phyloP scores from a whole-genome alignment of 75 land plant species.

The Picea sitchensis region DNA sequence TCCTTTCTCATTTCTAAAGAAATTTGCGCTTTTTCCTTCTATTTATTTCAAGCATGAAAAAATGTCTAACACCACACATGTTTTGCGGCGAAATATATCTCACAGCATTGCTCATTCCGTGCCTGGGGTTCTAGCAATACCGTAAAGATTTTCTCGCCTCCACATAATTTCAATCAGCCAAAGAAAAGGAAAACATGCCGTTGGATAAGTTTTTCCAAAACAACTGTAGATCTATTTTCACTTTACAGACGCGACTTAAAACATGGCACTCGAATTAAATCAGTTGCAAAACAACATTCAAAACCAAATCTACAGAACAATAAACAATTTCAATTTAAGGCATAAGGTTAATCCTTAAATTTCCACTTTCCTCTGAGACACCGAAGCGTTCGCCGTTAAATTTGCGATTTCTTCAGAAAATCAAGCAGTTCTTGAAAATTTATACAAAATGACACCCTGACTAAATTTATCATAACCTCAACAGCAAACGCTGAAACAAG shows the following conservation, averaged over 20 bases:
- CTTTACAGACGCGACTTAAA: neutral
- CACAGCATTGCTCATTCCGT: neutral
- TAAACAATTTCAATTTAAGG: neutral
- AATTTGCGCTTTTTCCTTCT: neutral
- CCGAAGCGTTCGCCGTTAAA: neutral
- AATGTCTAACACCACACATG: neutral
- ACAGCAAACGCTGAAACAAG: neutral
- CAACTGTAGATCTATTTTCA: slow-evolving; percentile 8
- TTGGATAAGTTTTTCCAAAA: neutral
- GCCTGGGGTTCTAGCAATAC: neutral
- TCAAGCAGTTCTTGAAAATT: neutral
- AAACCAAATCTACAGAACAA: neutral
- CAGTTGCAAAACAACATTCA: neutral
- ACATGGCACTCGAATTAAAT: neutral
- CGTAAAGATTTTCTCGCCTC: neutral
- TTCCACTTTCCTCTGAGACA: no score
- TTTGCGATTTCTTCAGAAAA: neutral
- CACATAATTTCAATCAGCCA: neutral
- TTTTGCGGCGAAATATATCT: slow-evolving; percentile 9
- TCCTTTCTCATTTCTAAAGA: neutral
- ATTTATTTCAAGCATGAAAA: neutral
- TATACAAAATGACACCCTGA: neutral
- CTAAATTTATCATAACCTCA: slow-evolving; percentile 5
- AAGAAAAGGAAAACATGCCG: neutral
- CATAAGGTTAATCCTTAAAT: neutral